A percentile compares a stretch with the other conserved stretches of the same genome.
These are phyloP conservation scores for Hypholoma fasciculare DNA, from an alignment of 768 basidiomycete genomes.

Conservation along the genomic window DNA sequence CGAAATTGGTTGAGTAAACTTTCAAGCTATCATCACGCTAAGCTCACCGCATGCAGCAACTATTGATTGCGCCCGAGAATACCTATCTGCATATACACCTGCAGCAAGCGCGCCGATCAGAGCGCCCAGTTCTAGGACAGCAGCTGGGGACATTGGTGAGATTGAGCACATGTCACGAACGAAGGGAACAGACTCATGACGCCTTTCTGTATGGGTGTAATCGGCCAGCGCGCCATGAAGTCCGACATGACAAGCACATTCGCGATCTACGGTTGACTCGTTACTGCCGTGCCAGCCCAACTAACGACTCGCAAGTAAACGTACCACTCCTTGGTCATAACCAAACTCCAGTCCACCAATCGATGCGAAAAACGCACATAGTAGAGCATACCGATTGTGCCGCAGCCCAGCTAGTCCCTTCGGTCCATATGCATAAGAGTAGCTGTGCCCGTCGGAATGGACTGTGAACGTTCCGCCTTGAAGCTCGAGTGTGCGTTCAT, in stretches of 20 bases:
- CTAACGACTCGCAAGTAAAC: slow-evolving; percentile 7
- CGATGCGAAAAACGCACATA: slow-evolving; percentile 74
- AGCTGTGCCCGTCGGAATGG: slow-evolving; percentile 37
- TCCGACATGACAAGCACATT: slow-evolving; percentile 85
- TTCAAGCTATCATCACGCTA: not conserved
- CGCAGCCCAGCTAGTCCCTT: slow-evolving; percentile 63
- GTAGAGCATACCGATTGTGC: slow-evolving; percentile 62
- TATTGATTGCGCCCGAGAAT: slow-evolving; percentile 68
- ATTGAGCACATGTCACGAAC: not conserved
- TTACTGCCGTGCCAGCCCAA: not conserved
- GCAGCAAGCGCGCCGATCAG: slow-evolving; percentile 71
- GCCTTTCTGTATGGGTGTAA: slow-evolving; percentile 73
- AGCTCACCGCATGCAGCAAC: slow-evolving; percentile 64
- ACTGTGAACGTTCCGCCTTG: slow-evolving; percentile 35
- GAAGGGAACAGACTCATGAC: slow-evolving; percentile 60
- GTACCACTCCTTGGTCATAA: slow-evolving; percentile 78
- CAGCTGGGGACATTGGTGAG: slow-evolving; percentile 44
- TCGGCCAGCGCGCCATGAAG: slow-evolving; percentile 66
- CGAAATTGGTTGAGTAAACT: not conserved
- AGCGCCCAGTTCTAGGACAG: slow-evolving; percentile 75
- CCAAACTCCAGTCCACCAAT: slow-evolving; percentile 80
- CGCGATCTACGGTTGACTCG: slow-evolving; percentile 48
- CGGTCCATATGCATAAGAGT: slow-evolving; percentile 75
- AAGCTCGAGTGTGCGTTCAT: slow-evolving; percentile 14
- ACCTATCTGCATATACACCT: slow-evolving; percentile 68